These are phyloP conservation scores for Linum tenue DNA, from an alignment of 345 rosid species.

Conservation along the genomic window DNA sequence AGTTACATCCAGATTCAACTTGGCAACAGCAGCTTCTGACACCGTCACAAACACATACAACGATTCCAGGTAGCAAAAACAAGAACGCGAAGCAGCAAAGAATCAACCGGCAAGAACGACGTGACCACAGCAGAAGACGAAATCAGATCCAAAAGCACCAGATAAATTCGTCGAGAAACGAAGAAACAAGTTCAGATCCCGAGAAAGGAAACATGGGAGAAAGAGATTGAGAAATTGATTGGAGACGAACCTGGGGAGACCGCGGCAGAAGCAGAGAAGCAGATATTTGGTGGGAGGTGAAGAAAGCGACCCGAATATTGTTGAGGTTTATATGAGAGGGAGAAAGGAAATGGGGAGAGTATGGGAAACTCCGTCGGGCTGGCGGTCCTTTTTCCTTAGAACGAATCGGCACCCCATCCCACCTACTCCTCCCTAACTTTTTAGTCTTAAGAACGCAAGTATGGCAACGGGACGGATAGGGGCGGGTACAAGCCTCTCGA, in stretches of 20 bases:
- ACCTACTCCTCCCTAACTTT: background rate
- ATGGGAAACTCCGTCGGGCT: background rate
- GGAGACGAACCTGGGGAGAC: background rate
- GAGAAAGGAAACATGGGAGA: background rate
- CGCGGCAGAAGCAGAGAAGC: background rate
- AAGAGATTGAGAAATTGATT: background rate
- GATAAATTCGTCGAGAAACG: background rate
- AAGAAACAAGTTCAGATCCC: background rate
- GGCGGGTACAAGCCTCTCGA: too few species aligned
- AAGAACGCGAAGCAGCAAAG: too few species aligned
- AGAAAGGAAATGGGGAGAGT: background rate
- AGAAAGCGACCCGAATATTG: background rate
- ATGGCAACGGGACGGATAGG: too few species aligned
- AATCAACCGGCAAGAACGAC: too few species aligned
- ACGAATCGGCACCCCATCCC: background rate
- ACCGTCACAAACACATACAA: background rate
- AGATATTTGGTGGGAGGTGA: background rate
- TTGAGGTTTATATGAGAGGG: background rate
- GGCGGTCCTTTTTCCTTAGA: too few species aligned
- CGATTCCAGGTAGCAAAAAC: too few species aligned
- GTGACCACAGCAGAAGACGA: background rate
- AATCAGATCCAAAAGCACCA: background rate
- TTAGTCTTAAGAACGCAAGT: too few species aligned
- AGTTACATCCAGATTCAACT: background rate
- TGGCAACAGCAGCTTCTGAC: background rate